Evolutionary conservation across 768 basidiomycete species (phyloP).

Genomic region (Naganishia antarctica): DNA sequence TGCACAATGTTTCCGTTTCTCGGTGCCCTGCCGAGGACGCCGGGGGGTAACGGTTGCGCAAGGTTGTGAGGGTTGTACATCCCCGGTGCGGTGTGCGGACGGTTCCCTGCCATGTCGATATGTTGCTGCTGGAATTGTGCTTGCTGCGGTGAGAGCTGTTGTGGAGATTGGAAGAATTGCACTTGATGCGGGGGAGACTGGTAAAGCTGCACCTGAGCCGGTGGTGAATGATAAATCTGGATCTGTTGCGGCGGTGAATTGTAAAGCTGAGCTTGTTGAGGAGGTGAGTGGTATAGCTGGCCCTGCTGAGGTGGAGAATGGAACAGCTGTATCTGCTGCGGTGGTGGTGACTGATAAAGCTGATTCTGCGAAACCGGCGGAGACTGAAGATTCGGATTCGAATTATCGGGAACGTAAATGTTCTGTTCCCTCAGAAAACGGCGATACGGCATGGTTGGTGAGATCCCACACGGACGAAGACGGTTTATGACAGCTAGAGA

Average conservation of each 20-base stretch:
- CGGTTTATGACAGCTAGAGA: no score
- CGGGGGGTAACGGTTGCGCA: constrained; percentile 11
- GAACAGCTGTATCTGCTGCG: neutral
- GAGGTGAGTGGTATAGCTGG: constrained; percentile 7
- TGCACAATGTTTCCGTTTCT: constrained; percentile 13
- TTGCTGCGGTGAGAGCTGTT: constrained; percentile 1
- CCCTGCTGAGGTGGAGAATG: neutral
- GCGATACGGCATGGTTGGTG: constrained; percentile 12
- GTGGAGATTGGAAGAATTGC: neutral
- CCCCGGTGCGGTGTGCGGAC: neutral
- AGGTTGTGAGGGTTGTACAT: constrained; percentile 4
- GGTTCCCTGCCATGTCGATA: neutral
- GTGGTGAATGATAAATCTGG: neutral
- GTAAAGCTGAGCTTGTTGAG: neutral
- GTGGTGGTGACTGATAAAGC: constrained; percentile 5
- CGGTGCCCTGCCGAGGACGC: constrained; percentile 7
- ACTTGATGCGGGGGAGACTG: neutral
- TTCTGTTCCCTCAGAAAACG: constrained; percentile 14
- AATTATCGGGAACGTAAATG: constrained; percentile 12
- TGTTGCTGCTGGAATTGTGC: neutral
- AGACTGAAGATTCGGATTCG: constrained; percentile 4
- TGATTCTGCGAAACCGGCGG: neutral
- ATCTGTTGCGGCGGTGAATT: neutral
- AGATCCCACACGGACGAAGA: no score
- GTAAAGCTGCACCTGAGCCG: neutral